A percentile compares a stretch with the other conserved stretches of the same genome.
Conservation (phyloP, 179 eudicot genomes). For the Sideroxylon spinosum region DNA sequence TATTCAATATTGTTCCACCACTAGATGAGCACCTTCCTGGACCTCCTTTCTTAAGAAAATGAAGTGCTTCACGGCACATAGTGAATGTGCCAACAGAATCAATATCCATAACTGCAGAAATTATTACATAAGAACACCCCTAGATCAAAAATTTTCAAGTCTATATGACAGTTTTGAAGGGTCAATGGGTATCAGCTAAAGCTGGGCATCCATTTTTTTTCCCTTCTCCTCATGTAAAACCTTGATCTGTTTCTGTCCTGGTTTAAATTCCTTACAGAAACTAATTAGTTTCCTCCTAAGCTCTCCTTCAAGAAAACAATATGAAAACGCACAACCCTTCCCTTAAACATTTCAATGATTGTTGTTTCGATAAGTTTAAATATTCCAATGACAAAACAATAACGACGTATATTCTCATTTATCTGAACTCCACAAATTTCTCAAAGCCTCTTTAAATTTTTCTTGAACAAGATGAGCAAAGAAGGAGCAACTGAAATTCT, state of each 20-base stretch:
- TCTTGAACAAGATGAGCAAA: background rate
- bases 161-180: background rate
- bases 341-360: background rate
- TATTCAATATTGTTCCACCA: constrained; percentile 83
- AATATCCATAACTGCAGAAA: constrained; percentile 72
- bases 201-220: background rate
- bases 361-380: too few species aligned
- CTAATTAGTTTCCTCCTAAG: background rate
- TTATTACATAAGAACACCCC: background rate
- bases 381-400: background rate
- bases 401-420: background rate
- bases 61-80: constrained; percentile 85
- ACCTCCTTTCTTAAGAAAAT: constrained; percentile 81
- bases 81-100: constrained; percentile 98
- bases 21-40: constrained; percentile 54
- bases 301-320: background rate
- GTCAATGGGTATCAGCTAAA: background rate
- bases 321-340: background rate
- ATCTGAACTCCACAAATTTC: background rate
- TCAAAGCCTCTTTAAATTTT: background rate
- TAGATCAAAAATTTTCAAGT: background rate
- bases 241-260: background rate
- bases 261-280: background rate
- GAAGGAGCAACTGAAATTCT: background rate
- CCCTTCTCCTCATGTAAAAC: too few species aligned